These are phyloP conservation scores for Annulohypoxylon moriforme DNA, from an alignment of 495 filamentous ascomycete species.

Conservation along the genomic window DNA sequence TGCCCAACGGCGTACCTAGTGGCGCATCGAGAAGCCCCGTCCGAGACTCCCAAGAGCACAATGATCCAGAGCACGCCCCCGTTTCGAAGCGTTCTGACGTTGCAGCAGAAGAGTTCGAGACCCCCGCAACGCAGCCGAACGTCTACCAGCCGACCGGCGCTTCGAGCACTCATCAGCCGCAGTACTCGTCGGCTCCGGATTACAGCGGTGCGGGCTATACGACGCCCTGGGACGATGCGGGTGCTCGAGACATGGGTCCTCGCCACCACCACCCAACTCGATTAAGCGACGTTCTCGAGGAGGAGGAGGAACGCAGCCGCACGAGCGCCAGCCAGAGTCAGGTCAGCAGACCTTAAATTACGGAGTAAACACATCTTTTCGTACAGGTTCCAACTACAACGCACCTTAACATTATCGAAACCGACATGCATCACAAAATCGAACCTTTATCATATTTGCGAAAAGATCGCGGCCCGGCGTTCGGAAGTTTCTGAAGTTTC, in stretches of 20 bases:
- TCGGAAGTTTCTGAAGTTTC: not conserved
- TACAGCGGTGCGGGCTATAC: conserved; percentile 73
- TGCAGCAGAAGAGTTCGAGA: conserved; percentile 63
- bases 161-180: conserved; percentile 46
- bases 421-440: not conserved
- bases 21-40: conserved; percentile 56
- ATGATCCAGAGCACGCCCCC: conserved; percentile 39
- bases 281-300: conserved; percentile 92
- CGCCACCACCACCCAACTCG: conserved; percentile 95
- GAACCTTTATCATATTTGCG: not conserved
- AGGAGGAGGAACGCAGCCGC: conserved; percentile 77
- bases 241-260: conserved; percentile 58
- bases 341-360: conserved; percentile 54
- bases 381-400: conserved; percentile 2
- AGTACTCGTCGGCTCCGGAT: conserved; percentile 52
- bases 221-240: conserved; percentile 76
- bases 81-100: conserved; percentile 55
- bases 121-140: conserved; percentile 48
- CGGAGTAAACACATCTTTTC: not conserved
- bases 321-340: conserved; percentile 62
- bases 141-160: conserved; percentile 51
- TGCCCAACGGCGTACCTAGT: conserved; percentile 6
- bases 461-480: not conserved
- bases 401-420: not conserved
- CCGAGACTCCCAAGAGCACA: conserved; percentile 59